Conservation (phyloP, 352 stramenopile genomes). For the Phytophthora lateralis region DNA sequence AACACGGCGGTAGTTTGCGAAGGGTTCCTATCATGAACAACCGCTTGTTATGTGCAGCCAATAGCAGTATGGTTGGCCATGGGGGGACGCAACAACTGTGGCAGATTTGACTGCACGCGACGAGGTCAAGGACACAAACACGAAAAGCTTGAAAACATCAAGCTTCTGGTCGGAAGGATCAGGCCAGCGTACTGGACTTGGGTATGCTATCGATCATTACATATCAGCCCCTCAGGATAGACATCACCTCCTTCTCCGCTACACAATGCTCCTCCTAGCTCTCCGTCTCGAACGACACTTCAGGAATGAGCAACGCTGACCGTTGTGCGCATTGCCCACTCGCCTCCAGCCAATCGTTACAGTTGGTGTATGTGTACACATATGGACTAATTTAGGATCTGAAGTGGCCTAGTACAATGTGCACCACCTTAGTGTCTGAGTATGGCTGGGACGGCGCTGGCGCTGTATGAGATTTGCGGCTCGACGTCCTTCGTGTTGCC, state of each 20-base stretch:
- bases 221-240: slow-evolving; percentile 88
- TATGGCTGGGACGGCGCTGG: slow-evolving; percentile 39
- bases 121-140: not conserved
- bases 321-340: not conserved
- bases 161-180: slow-evolving; percentile 56
- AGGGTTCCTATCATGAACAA: slow-evolving; percentile 92
- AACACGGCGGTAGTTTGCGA: slow-evolving; percentile 72
- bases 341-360: slow-evolving; percentile 25
- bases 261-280: not conserved
- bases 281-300: slow-evolving; percentile 11
- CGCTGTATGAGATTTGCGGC: slow-evolving; percentile 42
- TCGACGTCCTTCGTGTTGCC: slow-evolving; percentile 40
- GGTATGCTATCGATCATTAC: slow-evolving; percentile 77
- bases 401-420: not conserved
- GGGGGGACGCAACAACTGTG: slow-evolving; percentile 75
- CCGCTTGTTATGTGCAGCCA: slow-evolving; percentile 85
- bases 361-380: not conserved
- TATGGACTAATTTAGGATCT: not conserved
- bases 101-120: slow-evolving; percentile 84
- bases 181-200: slow-evolving; percentile 86
- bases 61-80: slow-evolving; percentile 88
- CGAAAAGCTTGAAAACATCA: slow-evolving; percentile 3
- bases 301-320: slow-evolving; percentile 15
- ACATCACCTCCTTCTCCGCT: slow-evolving; percentile 68
- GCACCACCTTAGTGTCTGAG: not conserved